A percentile compares a stretch with the other conserved stretches of the same genome.
These are phyloP conservation scores for Spongospora subterranea DNA, from an alignment of 208 protist species.

Conservation along the genomic window DNA sequence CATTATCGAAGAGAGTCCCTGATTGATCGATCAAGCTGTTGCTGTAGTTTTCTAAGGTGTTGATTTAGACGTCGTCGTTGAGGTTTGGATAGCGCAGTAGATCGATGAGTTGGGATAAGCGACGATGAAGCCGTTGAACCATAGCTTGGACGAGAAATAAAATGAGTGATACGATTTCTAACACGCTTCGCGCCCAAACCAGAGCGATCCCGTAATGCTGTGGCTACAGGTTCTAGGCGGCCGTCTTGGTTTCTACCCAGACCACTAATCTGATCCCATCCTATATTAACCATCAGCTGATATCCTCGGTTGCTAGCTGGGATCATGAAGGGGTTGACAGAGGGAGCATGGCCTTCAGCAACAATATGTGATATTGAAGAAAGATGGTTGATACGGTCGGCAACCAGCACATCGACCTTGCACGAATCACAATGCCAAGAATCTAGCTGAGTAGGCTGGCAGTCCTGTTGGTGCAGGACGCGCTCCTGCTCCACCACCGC, in stretches of 20 bases:
- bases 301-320: background rate
- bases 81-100: background rate
- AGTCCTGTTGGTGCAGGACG: background rate
- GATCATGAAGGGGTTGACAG: background rate
- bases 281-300: constrained; percentile 1
- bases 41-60: background rate
- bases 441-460: background rate
- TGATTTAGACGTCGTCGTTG: background rate
- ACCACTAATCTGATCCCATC: constrained; percentile 20
- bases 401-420: background rate
- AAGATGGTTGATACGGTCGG: background rate
- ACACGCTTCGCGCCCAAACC: constrained; percentile 13
- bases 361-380: constrained; percentile 8
- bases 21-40: constrained; percentile 6
- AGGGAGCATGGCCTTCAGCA: background rate
- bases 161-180: background rate
- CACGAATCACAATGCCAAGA: background rate
- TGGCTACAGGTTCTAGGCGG: background rate
- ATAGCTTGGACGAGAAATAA: background rate
- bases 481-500: no score
- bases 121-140: background rate
- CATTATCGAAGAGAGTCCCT: background rate
- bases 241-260: background rate
- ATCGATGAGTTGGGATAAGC: background rate
- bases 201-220: background rate